Base-by-base conservation (phyloP, 352 stramenopile genomes). In the Pythium biforme region DNA sequence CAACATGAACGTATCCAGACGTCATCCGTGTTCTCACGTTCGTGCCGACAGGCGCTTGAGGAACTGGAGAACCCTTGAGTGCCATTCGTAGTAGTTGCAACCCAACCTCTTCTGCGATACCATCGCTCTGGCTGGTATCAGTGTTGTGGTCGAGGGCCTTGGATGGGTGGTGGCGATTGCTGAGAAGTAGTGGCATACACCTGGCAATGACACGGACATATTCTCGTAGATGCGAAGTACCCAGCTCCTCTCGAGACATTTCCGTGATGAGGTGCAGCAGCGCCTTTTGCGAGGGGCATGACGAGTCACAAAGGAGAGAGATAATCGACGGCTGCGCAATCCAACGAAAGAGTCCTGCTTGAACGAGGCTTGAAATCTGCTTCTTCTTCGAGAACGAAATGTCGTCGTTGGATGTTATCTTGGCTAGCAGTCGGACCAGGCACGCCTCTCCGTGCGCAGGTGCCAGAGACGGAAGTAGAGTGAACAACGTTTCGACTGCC, bases 1-100 rank as follows among this genome's bases (percentile, higher is more conserved):
- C 74, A 54, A 90, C 66, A 40, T 90, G 80, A 20, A 90, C 68
- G 33, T 91, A 91, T 29, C 76, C 70, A 12, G 79, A 83, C 31
- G 75, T 78, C 68, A 85, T 81, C 19, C 62, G 71, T 8, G 68
- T 63, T 46, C 70, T 68, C 27, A 84, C 74, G 23, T 81, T 76
- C 14, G 82, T 87, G 1, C 79, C 78, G 15, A 94, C 77, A 10
- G 64, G 57, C 10, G 80, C 72, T 56, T 90, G 77, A 0, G 81
- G 77, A 15, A 92, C 76, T 3, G 48, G 57, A 27, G 72, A 75
- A 9, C 66, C 72, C 26, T 74, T 77, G 49, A 88, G 55, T n/a
- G 74, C 50, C 15, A 62, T 59, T 45, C 73, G 68, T 0, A 94
- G 60, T 29, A 94, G 39, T 9, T 48, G 50, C 12, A 94, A 34